Conservation (phyloP, 164 flowering plant genomes). For the Tinospora cordifolia region DNA sequence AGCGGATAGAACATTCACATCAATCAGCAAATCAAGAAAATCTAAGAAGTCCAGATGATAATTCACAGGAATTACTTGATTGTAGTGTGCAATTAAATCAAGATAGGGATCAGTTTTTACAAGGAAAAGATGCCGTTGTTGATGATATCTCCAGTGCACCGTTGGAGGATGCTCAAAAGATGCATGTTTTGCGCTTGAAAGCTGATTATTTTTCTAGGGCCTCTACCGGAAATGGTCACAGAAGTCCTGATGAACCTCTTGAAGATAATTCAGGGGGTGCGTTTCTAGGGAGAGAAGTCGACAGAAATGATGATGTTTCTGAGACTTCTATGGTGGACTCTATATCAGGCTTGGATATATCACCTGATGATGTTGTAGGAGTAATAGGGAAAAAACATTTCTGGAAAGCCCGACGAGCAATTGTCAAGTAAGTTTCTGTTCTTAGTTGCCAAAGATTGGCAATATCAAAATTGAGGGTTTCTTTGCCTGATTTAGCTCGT, state of each 20-base stretch:
- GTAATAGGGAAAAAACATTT: slow-evolving; percentile 64
- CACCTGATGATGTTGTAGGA: slow-evolving; percentile 66
- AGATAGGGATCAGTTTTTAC: slow-evolving; percentile 17
- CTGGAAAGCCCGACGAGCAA: slow-evolving; percentile 67
- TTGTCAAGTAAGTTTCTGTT: slow-evolving; percentile 56
- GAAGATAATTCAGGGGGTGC: slow-evolving; percentile 21
- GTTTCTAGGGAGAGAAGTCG: slow-evolving; percentile 21
- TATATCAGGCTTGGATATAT: slow-evolving; percentile 32
- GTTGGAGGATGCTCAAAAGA: slow-evolving; percentile 15
- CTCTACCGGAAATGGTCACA: slow-evolving; percentile 17
- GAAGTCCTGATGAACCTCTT: slow-evolving; percentile 18
- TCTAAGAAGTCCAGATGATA: slow-evolving; percentile 11
- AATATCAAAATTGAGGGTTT: not conserved
- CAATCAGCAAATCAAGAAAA: slow-evolving; percentile 15
- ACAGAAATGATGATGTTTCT: slow-evolving; percentile 43
- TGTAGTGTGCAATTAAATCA: slow-evolving; percentile 17
- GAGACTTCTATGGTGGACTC: slow-evolving; percentile 51
- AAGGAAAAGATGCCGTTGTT: slow-evolving; percentile 9
- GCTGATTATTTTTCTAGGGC: slow-evolving; percentile 12
- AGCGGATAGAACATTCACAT: slow-evolving; percentile 20
- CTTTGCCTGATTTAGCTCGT: not conserved
- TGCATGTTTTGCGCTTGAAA: slow-evolving; percentile 3
- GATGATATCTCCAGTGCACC: slow-evolving; percentile 16
- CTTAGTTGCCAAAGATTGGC: not conserved
- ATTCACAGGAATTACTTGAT: slow-evolving; percentile 14